Evolutionary conservation across 768 basidiomycete species (phyloP).

Genomic region (Boletus rubescentipes): DNA sequence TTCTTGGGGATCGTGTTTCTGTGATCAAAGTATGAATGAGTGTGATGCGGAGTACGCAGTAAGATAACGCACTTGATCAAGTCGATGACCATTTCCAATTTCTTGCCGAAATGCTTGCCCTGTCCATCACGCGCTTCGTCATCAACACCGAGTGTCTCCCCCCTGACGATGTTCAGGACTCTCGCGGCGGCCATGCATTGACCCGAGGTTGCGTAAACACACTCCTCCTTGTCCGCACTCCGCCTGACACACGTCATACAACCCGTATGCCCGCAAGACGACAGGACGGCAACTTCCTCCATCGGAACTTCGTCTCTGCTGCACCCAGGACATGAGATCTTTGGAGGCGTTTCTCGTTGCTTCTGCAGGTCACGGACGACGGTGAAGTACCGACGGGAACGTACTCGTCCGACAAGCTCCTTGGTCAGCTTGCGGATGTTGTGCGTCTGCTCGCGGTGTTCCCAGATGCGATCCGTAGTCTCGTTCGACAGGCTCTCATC

Average conservation of each 20-base stretch:
- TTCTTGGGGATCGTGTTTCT: constrained; percentile 69
- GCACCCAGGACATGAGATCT: constrained; percentile 64
- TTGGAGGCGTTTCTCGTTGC: constrained; percentile 58
- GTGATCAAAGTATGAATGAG: background rate
- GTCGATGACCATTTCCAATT: constrained; percentile 73
- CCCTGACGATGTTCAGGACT: constrained; percentile 78
- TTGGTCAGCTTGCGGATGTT: constrained; percentile 80
- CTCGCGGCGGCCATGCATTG: constrained; percentile 80
- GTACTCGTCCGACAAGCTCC: constrained; percentile 86
- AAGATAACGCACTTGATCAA: constrained; percentile 64
- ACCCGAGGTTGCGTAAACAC: constrained; percentile 68
- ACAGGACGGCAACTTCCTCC: constrained; percentile 77
- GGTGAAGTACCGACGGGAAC: constrained; percentile 90
- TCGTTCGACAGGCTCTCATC: constrained; percentile 57
- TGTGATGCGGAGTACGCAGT: background rate
- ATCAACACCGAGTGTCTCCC: constrained; percentile 75
- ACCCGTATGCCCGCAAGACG: constrained; percentile 90
- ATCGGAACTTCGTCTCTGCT: constrained; percentile 53
- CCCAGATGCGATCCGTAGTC: constrained; percentile 67
- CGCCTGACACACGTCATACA: constrained; percentile 71
- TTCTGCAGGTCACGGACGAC: constrained; percentile 88
- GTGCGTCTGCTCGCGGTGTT: constrained; percentile 84
- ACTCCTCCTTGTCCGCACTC: constrained; percentile 77
- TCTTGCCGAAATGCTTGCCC: constrained; percentile 79
- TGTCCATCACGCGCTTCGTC: constrained; percentile 69